Evolutionary conservation across 306 rosid genomes (phyloP).

Genomic region (Coriaria nepalensis): DNA sequence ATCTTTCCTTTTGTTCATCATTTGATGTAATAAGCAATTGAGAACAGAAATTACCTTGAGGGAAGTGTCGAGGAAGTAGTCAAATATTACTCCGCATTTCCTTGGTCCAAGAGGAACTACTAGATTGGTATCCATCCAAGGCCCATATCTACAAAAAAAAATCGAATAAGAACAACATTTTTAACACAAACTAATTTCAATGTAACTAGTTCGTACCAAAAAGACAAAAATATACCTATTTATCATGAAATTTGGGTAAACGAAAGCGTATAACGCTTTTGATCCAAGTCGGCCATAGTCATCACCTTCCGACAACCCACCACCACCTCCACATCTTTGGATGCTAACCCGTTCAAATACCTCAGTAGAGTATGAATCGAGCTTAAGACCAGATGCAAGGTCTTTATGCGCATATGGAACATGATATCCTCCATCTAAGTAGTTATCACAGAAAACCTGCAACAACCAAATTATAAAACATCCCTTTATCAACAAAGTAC

Average conservation of each 20-base stretch:
- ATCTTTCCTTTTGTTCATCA: no score
- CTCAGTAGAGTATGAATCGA: constrained; percentile 55
- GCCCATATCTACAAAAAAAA: constrained; percentile 60
- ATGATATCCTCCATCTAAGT: constrained; percentile 92
- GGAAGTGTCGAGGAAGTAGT: constrained; percentile 68
- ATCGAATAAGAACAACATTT: constrained; percentile 12
- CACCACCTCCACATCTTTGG: constrained; percentile 58
- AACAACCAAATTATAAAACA: constrained; percentile 4
- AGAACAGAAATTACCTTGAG: constrained; percentile 41
- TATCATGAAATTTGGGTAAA: constrained; percentile 90
- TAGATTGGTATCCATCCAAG: constrained; percentile 96
- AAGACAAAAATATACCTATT: constrained; percentile 47
- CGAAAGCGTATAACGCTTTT: constrained; percentile 56
- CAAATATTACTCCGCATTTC: constrained; percentile 65
- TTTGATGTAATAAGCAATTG: constrained; percentile 1
- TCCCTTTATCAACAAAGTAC: not conserved
- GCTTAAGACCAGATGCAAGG: constrained; percentile 70
- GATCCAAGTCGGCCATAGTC: constrained; percentile 65
- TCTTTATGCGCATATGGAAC: constrained; percentile 87
- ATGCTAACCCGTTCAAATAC: constrained; percentile 82
- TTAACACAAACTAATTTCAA: not conserved
- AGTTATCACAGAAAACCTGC: constrained; percentile 94
- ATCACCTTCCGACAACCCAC: constrained; percentile 14
- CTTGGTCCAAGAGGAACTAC: constrained; percentile 76
- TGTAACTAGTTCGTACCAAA: constrained; percentile 1